phyloP scores from a whole-genome alignment of 805 yeast species.

The Yamadazyma sp. region DNA sequence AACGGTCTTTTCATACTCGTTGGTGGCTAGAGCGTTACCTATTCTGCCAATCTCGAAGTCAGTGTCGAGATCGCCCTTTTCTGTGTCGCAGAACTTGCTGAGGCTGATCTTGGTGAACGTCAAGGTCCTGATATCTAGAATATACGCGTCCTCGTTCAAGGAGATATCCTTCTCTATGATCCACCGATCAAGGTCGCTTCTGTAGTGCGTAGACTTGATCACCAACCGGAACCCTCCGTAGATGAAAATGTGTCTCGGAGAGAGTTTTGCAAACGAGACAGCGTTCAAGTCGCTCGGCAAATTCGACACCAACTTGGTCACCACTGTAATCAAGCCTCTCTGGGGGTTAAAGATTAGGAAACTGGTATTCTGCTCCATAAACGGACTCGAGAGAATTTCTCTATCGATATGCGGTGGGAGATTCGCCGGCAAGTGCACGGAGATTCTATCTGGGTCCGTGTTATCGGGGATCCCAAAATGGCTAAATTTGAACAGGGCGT shows the following conservation, averaged over 20 bases:
- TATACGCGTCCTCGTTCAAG: constrained; percentile 54
- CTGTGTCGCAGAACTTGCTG: constrained; percentile 17
- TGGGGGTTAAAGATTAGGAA: constrained; percentile 30
- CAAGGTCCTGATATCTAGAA: constrained; percentile 53
- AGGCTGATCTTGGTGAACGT: constrained; percentile 47
- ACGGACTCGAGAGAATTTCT: constrained; percentile 38
- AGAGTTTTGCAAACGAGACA: constrained; percentile 48
- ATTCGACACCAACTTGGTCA: constrained; percentile 21
- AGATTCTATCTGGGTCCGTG: constrained; percentile 28
- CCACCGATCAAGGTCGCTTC: constrained; percentile 32
- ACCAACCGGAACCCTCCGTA: constrained; percentile 67
- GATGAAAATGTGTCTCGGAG: constrained; percentile 56
- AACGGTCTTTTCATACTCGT: constrained; percentile 16
- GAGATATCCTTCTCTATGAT: constrained; percentile 42
- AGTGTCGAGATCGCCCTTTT: constrained; percentile 10
- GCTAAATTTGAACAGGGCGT: constrained; percentile 19
- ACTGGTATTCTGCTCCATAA: constrained; percentile 39
- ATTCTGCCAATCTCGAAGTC: constrained; percentile 26
- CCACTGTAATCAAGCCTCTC: constrained; percentile 31
- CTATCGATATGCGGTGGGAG: constrained; percentile 41
- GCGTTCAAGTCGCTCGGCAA: constrained; percentile 54
- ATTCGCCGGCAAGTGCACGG: constrained; percentile 38
- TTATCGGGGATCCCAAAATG: constrained; percentile 33
- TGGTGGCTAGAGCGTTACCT: constrained; percentile 33
- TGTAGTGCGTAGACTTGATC: constrained; percentile 23